Conservation (phyloP, 495 filamentous ascomycete genomes). For the Platismatia glauca region DNA sequence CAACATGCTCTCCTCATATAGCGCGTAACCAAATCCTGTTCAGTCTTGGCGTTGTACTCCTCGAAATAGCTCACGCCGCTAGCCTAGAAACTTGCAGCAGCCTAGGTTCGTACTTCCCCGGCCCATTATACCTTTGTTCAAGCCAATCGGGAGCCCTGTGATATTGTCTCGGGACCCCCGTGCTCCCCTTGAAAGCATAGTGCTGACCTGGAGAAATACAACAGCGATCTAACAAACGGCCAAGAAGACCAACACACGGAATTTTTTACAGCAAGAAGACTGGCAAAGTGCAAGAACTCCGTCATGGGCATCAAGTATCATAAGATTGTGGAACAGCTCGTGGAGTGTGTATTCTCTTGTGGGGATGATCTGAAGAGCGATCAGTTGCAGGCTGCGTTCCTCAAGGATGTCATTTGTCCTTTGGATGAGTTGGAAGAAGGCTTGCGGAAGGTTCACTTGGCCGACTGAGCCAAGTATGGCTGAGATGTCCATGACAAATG, state of each 20-base stretch:
- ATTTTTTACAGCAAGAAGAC: constrained; percentile 28
- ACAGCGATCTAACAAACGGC: background rate
- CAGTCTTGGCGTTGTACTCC: constrained; percentile 27
- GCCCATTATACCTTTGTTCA: too few species aligned
- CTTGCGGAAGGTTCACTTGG: too few species aligned
- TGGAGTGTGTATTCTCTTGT: constrained; percentile 33
- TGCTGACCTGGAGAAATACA: too few species aligned
- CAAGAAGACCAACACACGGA: constrained; percentile 21
- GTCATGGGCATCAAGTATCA: constrained; percentile 36
- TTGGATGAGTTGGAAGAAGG: too few species aligned
- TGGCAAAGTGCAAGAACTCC: constrained; percentile 34
- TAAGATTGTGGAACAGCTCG: constrained; percentile 33
- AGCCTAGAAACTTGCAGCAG: constrained; percentile 20
- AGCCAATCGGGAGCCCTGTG: too few species aligned
- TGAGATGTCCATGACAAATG: too few species aligned
- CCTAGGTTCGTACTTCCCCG: background rate
- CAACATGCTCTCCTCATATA: constrained; percentile 9
- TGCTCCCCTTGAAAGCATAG: too few species aligned
- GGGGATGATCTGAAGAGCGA: constrained; percentile 27
- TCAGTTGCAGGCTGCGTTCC: constrained; percentile 28
- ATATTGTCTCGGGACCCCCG: too few species aligned
- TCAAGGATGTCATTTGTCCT: constrained; percentile 31
- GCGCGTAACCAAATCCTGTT: constrained; percentile 26
- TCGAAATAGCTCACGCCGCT: constrained; percentile 26
- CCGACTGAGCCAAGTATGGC: too few species aligned